These are phyloP conservation scores for Bruguiera hainesii DNA, from an alignment of 441 rosid species.

Conservation along the genomic window DNA sequence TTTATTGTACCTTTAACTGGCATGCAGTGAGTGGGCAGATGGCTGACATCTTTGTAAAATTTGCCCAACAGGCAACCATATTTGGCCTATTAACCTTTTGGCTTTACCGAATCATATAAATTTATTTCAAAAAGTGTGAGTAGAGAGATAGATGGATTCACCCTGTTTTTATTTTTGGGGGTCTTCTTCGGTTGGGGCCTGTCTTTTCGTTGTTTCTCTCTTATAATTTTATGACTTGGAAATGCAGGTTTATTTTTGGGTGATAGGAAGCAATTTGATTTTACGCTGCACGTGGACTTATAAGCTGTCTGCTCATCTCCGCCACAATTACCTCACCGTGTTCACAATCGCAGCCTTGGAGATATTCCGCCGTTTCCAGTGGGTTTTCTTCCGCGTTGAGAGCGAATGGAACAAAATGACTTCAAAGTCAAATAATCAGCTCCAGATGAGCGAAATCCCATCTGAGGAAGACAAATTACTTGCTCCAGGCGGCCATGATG, in stretches of 20 bases:
- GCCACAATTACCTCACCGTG: slow-evolving; percentile 80
- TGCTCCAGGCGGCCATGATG: slow-evolving; percentile 36
- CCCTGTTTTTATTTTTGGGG: too few species aligned
- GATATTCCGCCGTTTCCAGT: slow-evolving; percentile 84
- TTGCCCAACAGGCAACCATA: background rate
- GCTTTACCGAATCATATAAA: background rate
- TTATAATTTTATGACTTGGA: background rate
- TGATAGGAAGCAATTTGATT: slow-evolving; percentile 83
- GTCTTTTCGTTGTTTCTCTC: background rate
- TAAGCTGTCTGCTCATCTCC: slow-evolving; percentile 92
- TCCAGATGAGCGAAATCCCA: slow-evolving; percentile 30
- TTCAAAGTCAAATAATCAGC: slow-evolving; percentile 48
- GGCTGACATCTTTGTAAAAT: too few species aligned
- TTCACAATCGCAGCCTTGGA: slow-evolving; percentile 73
- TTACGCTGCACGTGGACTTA: slow-evolving; percentile 95
- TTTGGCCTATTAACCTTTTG: background rate
- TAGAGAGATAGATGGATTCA: background rate
- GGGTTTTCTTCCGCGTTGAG: slow-evolving; percentile 95
- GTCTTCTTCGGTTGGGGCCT: background rate
- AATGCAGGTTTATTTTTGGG: slow-evolving; percentile 83
- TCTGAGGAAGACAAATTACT: slow-evolving; percentile 65
- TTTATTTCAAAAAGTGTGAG: background rate
- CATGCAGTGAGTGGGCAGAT: too few species aligned
- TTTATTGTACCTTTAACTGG: too few species aligned
- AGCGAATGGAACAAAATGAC: slow-evolving; percentile 83